Percentiles rank a stretch among this genome's conserved stretches.
These are phyloP conservation scores for Plectosphaerella plurivora DNA, from an alignment of 2,329 filamentous ascomycete genomes.

Conservation along the genomic window DNA sequence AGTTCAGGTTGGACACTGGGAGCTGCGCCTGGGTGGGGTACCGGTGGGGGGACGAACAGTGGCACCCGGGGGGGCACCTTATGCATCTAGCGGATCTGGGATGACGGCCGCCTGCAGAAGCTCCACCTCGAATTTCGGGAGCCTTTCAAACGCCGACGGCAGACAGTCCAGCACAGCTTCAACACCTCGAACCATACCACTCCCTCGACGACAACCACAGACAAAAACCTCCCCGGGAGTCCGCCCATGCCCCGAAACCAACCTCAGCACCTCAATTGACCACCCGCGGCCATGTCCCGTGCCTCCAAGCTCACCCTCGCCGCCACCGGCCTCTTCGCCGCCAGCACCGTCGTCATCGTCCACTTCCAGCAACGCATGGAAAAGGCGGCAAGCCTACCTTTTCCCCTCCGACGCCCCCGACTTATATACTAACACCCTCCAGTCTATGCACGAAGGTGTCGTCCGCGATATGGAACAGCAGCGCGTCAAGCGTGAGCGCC, in stretches of 20 bases:
- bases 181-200: too few species aligned
- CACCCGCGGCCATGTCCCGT: constrained; percentile 68
- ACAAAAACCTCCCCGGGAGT: neutral
- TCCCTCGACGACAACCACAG: too few species aligned
- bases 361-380: constrained; percentile 86
- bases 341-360: constrained; percentile 75
- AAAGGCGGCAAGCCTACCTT: constrained; percentile 11
- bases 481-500: constrained; percentile 81
- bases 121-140: too few species aligned
- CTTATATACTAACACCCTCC: neutral
- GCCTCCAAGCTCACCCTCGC: constrained; percentile 83
- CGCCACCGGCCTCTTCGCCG: constrained; percentile 71
- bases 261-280: neutral
- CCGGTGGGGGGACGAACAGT: neutral
- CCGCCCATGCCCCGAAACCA: neutral
- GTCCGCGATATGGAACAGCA: constrained; percentile 94
- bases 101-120: neutral
- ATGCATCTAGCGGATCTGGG: neutral
- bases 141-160: too few species aligned
- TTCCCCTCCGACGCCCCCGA: neutral
- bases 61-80: neutral
- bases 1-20: too few species aligned
- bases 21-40: too few species aligned
- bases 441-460: constrained; percentile 96
- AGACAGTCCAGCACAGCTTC: too few species aligned